Percentiles rank a stretch among this genome's conserved stretches.
phyloP scores from a whole-genome alignment of 495 filamentous ascomycete genomes.

The Barbatosphaeria neglecta region DNA sequence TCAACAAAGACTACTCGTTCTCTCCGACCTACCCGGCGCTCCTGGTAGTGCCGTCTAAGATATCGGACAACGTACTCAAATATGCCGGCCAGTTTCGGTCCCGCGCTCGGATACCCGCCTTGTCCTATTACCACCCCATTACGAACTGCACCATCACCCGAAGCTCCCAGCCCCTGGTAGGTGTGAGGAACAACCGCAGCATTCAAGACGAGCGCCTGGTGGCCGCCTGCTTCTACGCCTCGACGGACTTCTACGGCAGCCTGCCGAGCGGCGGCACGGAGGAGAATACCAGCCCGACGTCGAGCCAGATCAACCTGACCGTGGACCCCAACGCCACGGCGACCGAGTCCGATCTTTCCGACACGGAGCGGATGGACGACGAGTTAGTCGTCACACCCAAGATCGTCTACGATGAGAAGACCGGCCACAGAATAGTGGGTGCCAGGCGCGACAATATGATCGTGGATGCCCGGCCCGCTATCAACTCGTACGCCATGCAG shows the following conservation, averaged over 20 bases:
- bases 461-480: conserved; percentile 87
- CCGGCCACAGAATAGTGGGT: conserved; percentile 50
- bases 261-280: conserved; percentile 7
- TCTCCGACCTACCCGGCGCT: conserved; percentile 90
- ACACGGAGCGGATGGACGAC: conserved; percentile 61
- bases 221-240: conserved; percentile 83
- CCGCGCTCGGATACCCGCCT: conserved; percentile 69
- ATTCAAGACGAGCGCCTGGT: conserved; percentile 94
- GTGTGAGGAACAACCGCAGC: conserved; percentile 77
- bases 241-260: conserved; percentile 31
- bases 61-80: conserved; percentile 93
- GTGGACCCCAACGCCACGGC: conserved; percentile 20
- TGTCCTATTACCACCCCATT: conserved; percentile 88
- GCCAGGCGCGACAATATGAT: conserved; percentile 93
- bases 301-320: conserved; percentile 44
- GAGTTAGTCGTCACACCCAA: conserved; percentile 47
- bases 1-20: conserved; percentile 82
- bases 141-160: conserved; percentile 96
- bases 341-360: conserved; percentile 30
- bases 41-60: conserved; percentile 69
- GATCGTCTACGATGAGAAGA: conserved; percentile 31
- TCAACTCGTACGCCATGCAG: conserved; percentile 96
- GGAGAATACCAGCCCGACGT: conserved; percentile 43
- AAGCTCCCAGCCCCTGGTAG: conserved; percentile 86
- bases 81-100: conserved; percentile 88